Base-by-base conservation (phyloP, 75 land plant genomes). In the Larix kaempferi region DNA sequence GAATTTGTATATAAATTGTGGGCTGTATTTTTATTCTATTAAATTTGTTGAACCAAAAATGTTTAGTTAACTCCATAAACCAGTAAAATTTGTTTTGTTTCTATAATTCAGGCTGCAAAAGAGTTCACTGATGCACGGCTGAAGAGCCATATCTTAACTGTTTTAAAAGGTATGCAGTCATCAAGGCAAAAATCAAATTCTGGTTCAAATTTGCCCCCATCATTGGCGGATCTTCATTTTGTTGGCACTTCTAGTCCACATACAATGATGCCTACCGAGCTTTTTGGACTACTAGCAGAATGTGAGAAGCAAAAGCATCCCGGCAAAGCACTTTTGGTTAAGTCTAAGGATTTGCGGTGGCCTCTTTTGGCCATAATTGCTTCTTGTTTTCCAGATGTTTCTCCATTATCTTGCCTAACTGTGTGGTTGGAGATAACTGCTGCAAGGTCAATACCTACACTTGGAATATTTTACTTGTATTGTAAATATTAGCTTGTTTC, bases 381-480 rank as follows among this genome's bases (percentile, higher is more conserved):
- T 62, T 95, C 99, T 15, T 98, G 99, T 82, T 92, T 93, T 79
- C 52, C 86, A 19, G 99, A 98, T 87, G 95, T 87, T 5, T 84
- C 95, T 67, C 81, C 98, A 56, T 75, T 98, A 57, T 88, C 91
- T 55, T 98, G 99, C 90, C 76, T 98, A 75, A 91, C 98, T 35
- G 92, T 91, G 39, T 98, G 99, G 99, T 86, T 98, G 75, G 99
- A 98, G 78, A 90, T 98, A 13, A 93, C 99, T 71, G 99, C 98
- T 62, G 91, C 95, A 78, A 98, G 95, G 99, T 96, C 33, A 21
- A 61, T 14, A n/a, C 14, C 57, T 11, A 69, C 8, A 3, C 35
- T 69, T n/a, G n/a, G n/a, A 39, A 6, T 19, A 41, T 41, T 41
- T n/a, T 44, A 22, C n/a, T 41, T n/a, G 8, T 69, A 67, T n/a